Conservation (phyloP, 2,329 filamentous ascomycete genomes). For the Cytospora leucostoma region DNA sequence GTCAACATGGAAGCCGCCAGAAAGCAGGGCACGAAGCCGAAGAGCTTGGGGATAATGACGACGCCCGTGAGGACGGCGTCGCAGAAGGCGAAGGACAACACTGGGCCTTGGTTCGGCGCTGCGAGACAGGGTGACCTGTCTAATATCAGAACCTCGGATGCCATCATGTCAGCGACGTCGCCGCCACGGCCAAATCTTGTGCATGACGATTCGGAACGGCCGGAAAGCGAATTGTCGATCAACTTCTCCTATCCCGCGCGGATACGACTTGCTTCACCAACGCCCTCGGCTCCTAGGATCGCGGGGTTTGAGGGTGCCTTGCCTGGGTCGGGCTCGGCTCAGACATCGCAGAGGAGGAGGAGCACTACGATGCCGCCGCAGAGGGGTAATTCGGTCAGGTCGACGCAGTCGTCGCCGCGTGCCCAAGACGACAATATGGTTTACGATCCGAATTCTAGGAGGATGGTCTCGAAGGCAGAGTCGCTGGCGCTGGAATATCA, state of each 20-base stretch:
- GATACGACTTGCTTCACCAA: constrained; percentile 45
- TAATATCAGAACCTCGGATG: constrained; percentile 50
- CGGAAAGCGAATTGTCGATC: constrained; percentile 51
- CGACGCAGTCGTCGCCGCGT: constrained; percentile 32
- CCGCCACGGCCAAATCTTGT: not conserved
- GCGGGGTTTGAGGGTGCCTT: constrained; percentile 2
- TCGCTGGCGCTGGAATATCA: constrained; percentile 46
- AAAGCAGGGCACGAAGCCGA: constrained; percentile 27
- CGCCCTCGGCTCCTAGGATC: constrained; percentile 30
- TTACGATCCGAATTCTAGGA: constrained; percentile 66
- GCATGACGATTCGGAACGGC: constrained; percentile 37
- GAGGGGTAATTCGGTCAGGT: constrained; percentile 32
- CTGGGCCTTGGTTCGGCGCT: constrained; percentile 52
- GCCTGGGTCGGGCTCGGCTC: constrained; percentile 19
- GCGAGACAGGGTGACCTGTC: constrained; percentile 45
- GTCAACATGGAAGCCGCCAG: constrained; percentile 35
- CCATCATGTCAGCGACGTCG: constrained; percentile 38
- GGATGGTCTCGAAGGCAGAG: constrained; percentile 56
- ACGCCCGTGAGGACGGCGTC: constrained; percentile 54
- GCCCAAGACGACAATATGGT: constrained; percentile 51
- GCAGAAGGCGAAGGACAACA: constrained; percentile 46
- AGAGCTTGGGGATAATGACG: constrained; percentile 44
- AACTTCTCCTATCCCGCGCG: constrained; percentile 61
- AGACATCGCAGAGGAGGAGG: constrained; percentile 28
- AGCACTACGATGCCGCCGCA: constrained; percentile 33